These are phyloP conservation scores for Pichia sorboxylosa DNA, from an alignment of 1,139 yeast species.

Conservation along the genomic window DNA sequence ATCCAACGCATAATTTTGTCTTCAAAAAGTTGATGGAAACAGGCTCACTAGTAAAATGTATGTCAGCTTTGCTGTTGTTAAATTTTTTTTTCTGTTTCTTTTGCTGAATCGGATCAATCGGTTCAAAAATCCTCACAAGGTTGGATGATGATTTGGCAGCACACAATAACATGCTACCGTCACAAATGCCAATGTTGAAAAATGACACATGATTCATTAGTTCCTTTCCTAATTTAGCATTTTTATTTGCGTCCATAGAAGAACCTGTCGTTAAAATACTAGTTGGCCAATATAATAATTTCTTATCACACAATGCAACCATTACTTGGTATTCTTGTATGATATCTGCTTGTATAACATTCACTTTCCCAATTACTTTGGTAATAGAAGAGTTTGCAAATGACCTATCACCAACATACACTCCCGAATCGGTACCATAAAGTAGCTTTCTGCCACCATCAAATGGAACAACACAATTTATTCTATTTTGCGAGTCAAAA, in stretches of 20 bases:
- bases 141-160: conserved; percentile 76
- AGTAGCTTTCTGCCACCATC: conserved; percentile 88
- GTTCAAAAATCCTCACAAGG: conserved; percentile 78
- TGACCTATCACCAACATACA: conserved; percentile 61
- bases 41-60: conserved; percentile 77
- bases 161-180: conserved; percentile 78
- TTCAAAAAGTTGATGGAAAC: conserved; percentile 84
- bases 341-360: conserved; percentile 83
- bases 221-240: conserved; percentile 66
- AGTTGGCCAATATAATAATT: conserved; percentile 72
- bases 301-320: conserved; percentile 72
- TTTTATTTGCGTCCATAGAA: conserved; percentile 32
- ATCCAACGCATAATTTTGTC: conserved; percentile 84
- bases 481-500: conserved; percentile 61
- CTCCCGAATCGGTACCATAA: conserved; percentile 88
- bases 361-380: conserved; percentile 63
- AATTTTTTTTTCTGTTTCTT: conserved; percentile 56
- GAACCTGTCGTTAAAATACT: conserved; percentile 55
- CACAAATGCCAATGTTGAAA: conserved; percentile 87
- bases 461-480: conserved; percentile 87
- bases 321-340: conserved; percentile 84
- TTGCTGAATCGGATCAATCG: conserved; percentile 45
- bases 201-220: conserved; percentile 76
- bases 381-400: conserved; percentile 48
- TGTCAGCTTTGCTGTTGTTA: conserved; percentile 60